phyloP scores from a whole-genome alignment of 768 basidiomycete genomes.

The Kwoniella sp. region DNA sequence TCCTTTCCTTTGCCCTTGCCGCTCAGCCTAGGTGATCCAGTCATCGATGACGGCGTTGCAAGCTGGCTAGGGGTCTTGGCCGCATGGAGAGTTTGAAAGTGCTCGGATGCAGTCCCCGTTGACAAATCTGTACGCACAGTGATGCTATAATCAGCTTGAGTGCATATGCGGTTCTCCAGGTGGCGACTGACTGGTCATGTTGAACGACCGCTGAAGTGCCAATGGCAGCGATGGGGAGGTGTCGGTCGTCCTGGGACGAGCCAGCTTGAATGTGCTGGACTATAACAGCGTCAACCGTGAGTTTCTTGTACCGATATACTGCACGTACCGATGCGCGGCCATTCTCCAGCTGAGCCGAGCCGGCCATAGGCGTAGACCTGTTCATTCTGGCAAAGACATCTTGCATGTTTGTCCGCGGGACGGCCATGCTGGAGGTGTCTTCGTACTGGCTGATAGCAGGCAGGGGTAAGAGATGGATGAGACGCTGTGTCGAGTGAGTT shows the following conservation, averaged over 20 bases:
- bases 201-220: background rate
- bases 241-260: background rate
- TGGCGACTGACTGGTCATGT: conserved; percentile 1
- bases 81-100: too few relatives aligned
- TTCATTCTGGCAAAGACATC: conserved; percentile 23
- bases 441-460: too few relatives aligned
- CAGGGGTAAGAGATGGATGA: too few relatives aligned
- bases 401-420: conserved; percentile 27
- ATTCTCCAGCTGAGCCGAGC: too few relatives aligned
- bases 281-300: too few relatives aligned
- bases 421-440: conserved; percentile 8
- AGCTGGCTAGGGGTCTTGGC: conserved; percentile 1
- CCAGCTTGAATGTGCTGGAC: conserved; percentile 1
- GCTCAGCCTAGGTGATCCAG: conserved; percentile 8
- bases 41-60: conserved; percentile 6
- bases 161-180: too few relatives aligned
- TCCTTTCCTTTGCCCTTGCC: conserved; percentile 9
- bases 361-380: background rate
- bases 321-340: background rate
- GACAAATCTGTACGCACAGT: too few relatives aligned
- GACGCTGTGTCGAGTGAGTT: too few relatives aligned
- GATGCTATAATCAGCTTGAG: too few relatives aligned
- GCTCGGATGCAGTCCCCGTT: too few relatives aligned
- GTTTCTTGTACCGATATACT: too few relatives aligned
- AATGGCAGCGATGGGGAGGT: background rate